Base-by-base conservation (phyloP, 208 protist species). In the Leishmania aethiopica region DNA sequence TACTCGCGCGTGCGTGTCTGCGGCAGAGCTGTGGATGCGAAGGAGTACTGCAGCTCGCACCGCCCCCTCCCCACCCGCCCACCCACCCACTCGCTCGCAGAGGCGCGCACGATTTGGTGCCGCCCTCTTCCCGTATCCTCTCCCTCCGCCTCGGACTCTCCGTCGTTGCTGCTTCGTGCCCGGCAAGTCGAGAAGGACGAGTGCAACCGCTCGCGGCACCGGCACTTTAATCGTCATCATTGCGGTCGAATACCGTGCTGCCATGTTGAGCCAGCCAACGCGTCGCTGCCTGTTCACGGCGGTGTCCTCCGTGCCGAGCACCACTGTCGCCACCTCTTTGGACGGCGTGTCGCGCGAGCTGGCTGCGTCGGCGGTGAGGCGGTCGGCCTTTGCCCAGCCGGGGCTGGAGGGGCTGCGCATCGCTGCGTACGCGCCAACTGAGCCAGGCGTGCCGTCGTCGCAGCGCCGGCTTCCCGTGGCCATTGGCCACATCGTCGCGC, bases 401-500 rank as follows among this genome's bases (percentile, higher is more conserved):
- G 87, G 90, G 19, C 75, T 94, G 13, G 87, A 93, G 49, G 92
- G 89, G 11, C 86, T 96, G 67, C 84, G 92, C 64, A 86, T 96
- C 62, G 89, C 90, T 5, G 90, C 89, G 3, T 96, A 92, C 78
- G 42, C 62, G 13, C 42, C 76, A 3, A 42, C 83, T 1, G 86
- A 88, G 15, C 75, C 75, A 2, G 82, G 76, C 47, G 84, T 66
- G 17, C 85, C 77, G 22, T 72, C 42, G 51, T 80, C 86, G 10
- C 84, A 85, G 57, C 83, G 90, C 51, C 75, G 77, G 0, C 81
- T 75, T 60, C 86, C 93, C 66, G 84, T 92, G 64, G 91, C 93
- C 57, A 81, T 95, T 59, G 94, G 94, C n/a, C 89, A 90, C 69
- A 88, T 97, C 40, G 90, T 93, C 7, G 88, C 94, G 3, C 94